Conservation (phyloP, 2,329 filamentous ascomycete genomes). For the Phoma sp. region DNA sequence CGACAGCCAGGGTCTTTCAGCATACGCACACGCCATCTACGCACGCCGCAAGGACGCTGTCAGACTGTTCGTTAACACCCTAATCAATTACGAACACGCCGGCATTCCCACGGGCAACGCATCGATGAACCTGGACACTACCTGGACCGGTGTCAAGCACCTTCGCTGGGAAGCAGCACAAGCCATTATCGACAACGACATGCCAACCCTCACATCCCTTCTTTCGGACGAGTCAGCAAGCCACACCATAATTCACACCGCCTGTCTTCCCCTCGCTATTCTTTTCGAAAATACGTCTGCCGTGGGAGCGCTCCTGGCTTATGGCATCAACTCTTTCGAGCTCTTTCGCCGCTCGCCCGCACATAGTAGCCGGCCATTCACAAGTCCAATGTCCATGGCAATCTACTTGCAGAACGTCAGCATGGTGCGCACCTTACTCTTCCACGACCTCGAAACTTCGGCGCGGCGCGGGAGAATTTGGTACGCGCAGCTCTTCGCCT, state of each 20-base stretch:
- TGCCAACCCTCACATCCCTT: slow-evolving; percentile 6
- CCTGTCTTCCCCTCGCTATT: slow-evolving; percentile 15
- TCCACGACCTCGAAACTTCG: slow-evolving; percentile 8
- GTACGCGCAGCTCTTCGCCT: slow-evolving; percentile 16
- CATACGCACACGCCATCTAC: slow-evolving; percentile 17
- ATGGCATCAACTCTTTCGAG: slow-evolving; percentile 11
- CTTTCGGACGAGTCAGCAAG: not conserved
- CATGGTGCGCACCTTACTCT: slow-evolving; percentile 3
- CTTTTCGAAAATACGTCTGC: slow-evolving; percentile 14
- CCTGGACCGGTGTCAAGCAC: slow-evolving; percentile 18
- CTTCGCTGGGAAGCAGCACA: slow-evolving; percentile 16
- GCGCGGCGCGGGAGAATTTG: slow-evolving; percentile 11
- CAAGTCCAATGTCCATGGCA: slow-evolving; percentile 14
- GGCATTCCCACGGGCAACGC: slow-evolving; percentile 13
- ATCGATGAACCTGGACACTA: slow-evolving; percentile 12
- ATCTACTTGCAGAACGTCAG: slow-evolving; percentile 1
- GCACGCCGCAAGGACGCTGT: slow-evolving; percentile 14
- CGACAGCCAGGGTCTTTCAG: slow-evolving; percentile 14
- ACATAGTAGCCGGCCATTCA: slow-evolving; percentile 15
- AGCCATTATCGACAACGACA: slow-evolving; percentile 11
- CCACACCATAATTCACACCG: slow-evolving; percentile 10
- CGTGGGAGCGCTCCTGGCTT: slow-evolving; percentile 10
- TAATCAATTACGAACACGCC: slow-evolving; percentile 3
- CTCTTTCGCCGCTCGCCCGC: slow-evolving; percentile 13
- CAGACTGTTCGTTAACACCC: not conserved